Conservation (phyloP, 495 filamentous ascomycete genomes). For the Melanomma pulvis-pyrius region DNA sequence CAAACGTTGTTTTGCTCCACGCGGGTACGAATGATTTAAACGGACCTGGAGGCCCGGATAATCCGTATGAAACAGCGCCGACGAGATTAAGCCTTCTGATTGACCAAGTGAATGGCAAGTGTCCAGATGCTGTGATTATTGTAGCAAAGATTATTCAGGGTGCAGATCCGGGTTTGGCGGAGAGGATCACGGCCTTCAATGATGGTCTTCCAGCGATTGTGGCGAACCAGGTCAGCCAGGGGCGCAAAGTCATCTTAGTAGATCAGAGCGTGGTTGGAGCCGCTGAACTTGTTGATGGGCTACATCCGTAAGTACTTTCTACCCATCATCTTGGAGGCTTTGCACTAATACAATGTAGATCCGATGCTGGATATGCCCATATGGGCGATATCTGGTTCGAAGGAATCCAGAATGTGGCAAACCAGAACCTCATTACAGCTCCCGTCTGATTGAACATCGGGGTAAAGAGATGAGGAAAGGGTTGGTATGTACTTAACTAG, state of each 20-base stretch:
- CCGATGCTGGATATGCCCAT: constrained; percentile 18
- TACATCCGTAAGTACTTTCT: constrained; percentile 25
- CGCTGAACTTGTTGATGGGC: constrained; percentile 21
- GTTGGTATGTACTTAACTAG: too few relatives aligned
- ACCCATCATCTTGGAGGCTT: not conserved
- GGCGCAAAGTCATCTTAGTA: constrained; percentile 21
- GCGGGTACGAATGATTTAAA: constrained; percentile 29
- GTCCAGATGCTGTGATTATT: constrained; percentile 17
- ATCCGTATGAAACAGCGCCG: constrained; percentile 13
- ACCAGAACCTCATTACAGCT: constrained; percentile 8
- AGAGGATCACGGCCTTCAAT: constrained; percentile 22
- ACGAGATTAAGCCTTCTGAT: constrained; percentile 10
- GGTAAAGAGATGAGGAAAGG: not conserved
- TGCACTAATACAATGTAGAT: constrained; percentile 10
- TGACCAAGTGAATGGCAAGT: not conserved
- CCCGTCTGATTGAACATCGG: not conserved
- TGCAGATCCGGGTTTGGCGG: not conserved
- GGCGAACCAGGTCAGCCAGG: not conserved
- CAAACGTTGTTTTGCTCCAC: constrained; percentile 24
- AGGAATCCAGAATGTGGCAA: not conserved
- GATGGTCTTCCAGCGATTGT: constrained; percentile 16
- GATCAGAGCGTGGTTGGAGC: constrained; percentile 10
- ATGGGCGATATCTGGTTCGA: constrained; percentile 31
- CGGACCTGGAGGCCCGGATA: not conserved
- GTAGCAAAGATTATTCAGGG: constrained; percentile 30